These are phyloP conservation scores for Xenoacremonium recifei DNA, from an alignment of 2,329 filamentous ascomycete species.

Conservation along the genomic window DNA sequence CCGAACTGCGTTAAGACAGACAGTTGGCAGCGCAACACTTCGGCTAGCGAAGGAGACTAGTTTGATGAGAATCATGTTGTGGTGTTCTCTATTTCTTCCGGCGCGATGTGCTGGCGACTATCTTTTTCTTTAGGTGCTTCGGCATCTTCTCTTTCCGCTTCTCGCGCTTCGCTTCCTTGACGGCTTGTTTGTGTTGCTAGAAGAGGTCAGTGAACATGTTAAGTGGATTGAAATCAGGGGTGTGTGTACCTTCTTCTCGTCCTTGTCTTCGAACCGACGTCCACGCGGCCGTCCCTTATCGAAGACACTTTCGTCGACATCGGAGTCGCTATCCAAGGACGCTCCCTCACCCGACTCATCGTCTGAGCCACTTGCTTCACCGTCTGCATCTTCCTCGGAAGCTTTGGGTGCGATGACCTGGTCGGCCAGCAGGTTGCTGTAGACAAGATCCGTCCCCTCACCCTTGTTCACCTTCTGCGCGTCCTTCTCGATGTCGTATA, in stretches of 20 bases:
- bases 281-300: conserved; percentile 71
- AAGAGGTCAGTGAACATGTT: conserved; percentile 20
- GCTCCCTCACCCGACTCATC: conserved; percentile 50
- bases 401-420: conserved; percentile 48
- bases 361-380: conserved; percentile 36
- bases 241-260: conserved; percentile 70
- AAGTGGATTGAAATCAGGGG: not conserved
- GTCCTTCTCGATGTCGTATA: conserved; percentile 94
- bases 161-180: conserved; percentile 95
- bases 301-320: conserved; percentile 54
- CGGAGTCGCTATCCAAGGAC: conserved; percentile 42
- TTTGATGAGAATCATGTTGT: too few species aligned
- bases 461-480: conserved; percentile 74
- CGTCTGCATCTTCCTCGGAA: conserved; percentile 38
- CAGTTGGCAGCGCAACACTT: too few species aligned
- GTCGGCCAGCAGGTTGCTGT: conserved; percentile 78
- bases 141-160: conserved; percentile 95
- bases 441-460: conserved; percentile 75
- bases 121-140: conserved; percentile 90
- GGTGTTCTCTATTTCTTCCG: conserved; percentile 62
- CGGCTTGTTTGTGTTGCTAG: conserved; percentile 73
- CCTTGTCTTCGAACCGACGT: conserved; percentile 87
- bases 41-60: too few species aligned
- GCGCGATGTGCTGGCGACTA: conserved; percentile 62
- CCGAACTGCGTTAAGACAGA: too few species aligned